Base-by-base conservation (phyloP, 805 yeast genomes). In the Metschnikowia matae region DNA sequence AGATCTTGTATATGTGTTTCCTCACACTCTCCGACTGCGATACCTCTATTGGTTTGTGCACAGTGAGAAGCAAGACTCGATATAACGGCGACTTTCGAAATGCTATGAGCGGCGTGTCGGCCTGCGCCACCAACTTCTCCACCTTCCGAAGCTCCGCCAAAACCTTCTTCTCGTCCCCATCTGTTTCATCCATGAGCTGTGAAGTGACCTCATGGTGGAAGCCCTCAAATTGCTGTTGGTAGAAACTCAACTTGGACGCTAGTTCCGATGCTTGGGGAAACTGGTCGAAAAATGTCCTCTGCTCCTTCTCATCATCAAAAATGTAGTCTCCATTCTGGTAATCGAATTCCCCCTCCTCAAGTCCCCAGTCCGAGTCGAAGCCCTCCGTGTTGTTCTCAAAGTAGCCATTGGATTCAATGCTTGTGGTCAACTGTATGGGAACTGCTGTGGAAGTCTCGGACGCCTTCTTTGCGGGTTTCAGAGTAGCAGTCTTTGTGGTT, bases 321-420 rank as follows among this genome's bases (percentile, higher is more conserved):
- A 73, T 68, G 54, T 63, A 71, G 56, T 73, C 65, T n/a, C 68
- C 62, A 48, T 69, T 70, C 40, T 68, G 55, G 39, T 33, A 47
- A 46, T 57, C 52, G 48, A 59, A 68, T 3, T 51, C 59, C 13
- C 60, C 50, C n/a, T 68, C 74, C 13, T 70, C 76, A 14, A 73
- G 50, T 6, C 78, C 78, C 78, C 78, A 73, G 60, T 73, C 78
- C 6, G 71, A 61, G 54, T 55, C 61, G 43, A 54, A 49, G 32
- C 59, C 41, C 1, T 44, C 46, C 4, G 17, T 6, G 13, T 44
- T 33, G 35, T 53, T 53, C 20, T 31, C 48, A 8, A 33, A 21
- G 20, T 31, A 41, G 6, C 38, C 17, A 3, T 21, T 10, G 15
- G 35, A 6, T 15, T 35, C 26, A 8, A n/a, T 14, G 31, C 15